Conservation (phyloP, 2,329 filamentous ascomycete species). For the Aspergillus vadensis region DNA sequence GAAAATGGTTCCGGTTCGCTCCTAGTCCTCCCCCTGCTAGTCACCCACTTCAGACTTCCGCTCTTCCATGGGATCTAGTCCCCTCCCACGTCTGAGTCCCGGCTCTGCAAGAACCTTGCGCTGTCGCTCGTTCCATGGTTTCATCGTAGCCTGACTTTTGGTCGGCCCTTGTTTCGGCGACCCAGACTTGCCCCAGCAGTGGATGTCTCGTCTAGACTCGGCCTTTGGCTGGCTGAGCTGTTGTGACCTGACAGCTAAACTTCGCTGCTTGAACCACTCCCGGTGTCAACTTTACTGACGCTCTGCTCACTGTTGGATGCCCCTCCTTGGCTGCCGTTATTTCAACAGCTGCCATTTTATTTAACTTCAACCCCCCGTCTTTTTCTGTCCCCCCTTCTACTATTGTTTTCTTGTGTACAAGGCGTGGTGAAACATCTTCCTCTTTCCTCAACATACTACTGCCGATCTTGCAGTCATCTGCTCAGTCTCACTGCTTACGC, state of each 20-base stretch:
- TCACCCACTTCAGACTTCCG: not conserved
- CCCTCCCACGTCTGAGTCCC: not conserved
- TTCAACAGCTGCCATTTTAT: not conserved
- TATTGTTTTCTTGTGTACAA: not conserved
- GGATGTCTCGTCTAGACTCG: constrained; percentile 5
- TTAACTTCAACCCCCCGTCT: constrained; percentile 3
- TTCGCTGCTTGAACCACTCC: constrained; percentile 6
- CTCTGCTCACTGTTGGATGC: not conserved
- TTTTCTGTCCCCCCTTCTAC: not conserved
- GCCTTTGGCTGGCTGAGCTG: constrained; percentile 4
- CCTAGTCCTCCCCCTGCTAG: not conserved
- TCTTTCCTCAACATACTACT: not conserved
- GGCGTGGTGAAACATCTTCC: not conserved
- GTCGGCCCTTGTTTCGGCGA: constrained; percentile 11
- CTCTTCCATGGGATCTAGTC: not conserved
- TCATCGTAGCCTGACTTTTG: constrained; percentile 3
- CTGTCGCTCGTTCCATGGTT: constrained; percentile 3
- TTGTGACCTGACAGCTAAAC: constrained; percentile 15
- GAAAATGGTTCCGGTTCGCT: not conserved
- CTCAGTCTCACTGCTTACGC: too few relatives aligned
- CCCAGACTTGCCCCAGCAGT: constrained; percentile 10
- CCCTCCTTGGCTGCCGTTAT: not conserved
- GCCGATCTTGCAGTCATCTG: too few relatives aligned
- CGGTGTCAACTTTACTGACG: not conserved
- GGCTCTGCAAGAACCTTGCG: constrained; percentile 5